These are phyloP conservation scores for Rubia tinctorum DNA, from an alignment of 305 asterid species.

Conservation along the genomic window DNA sequence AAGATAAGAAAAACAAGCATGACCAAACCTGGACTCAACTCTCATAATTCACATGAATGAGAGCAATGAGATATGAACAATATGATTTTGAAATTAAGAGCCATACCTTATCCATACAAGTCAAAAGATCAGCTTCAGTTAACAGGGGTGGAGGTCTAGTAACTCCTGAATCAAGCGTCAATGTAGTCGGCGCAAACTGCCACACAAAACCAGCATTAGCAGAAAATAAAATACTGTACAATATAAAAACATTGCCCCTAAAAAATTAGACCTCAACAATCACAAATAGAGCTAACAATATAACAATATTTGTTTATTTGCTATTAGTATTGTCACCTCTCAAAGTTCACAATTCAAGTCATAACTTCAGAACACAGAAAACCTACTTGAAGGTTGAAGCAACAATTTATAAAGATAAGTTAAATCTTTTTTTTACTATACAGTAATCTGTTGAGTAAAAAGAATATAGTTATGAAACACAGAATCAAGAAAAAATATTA, in stretches of 20 bases:
- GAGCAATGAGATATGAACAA: constrained; percentile 5
- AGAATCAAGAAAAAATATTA: background rate
- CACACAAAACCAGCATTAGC: constrained; percentile 6
- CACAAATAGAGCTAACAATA: background rate
- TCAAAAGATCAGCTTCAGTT: constrained; percentile 94
- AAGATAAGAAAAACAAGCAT: constrained; percentile 19
- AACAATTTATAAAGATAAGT: background rate
- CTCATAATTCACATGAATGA: constrained; percentile 2
- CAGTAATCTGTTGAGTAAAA: background rate
- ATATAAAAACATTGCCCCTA: background rate
- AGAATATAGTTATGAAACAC: background rate
- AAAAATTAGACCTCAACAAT: background rate
- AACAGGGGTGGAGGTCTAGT: constrained; percentile 97
- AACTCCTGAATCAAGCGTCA: constrained; percentile 96
- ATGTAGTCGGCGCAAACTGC: constrained; percentile 83
- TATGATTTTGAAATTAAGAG: constrained; percentile 13
- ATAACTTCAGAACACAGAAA: background rate
- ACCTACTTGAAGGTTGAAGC: background rate
- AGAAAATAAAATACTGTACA: background rate
- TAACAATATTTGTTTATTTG: background rate
- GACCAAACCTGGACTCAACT: constrained; percentile 17
- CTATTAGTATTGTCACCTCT: background rate
- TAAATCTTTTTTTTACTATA: background rate
- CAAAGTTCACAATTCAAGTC: background rate
- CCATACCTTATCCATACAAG: constrained; percentile 94